Percentiles rank a stretch among this genome's conserved stretches.
These are phyloP conservation scores for Aspergillus sparsus DNA, from an alignment of 495 filamentous ascomycete genomes.

Conservation along the genomic window DNA sequence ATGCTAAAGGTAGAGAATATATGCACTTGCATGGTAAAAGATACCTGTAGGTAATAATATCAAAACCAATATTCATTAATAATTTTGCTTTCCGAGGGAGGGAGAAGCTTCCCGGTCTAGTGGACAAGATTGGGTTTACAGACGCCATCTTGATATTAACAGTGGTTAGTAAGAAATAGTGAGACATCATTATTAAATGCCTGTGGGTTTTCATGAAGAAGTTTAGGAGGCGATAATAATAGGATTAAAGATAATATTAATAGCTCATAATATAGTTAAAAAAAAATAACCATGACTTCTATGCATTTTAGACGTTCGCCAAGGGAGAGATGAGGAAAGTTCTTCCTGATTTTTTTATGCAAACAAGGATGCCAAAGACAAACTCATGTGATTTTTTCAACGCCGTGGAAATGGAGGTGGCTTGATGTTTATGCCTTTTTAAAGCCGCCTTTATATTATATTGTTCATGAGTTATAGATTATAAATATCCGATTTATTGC, in stretches of 20 bases:
- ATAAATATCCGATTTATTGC: too few species aligned
- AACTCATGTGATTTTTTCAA: neutral
- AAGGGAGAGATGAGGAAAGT: neutral
- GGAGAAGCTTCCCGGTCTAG: neutral
- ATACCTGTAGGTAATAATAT: neutral
- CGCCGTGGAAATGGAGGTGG: too few species aligned
- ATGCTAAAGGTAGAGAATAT: neutral
- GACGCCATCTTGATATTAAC: neutral
- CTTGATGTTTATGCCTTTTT: too few species aligned
- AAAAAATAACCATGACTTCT: too few species aligned
- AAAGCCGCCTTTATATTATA: too few species aligned
- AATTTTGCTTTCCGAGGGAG: neutral
- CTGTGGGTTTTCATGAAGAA: neutral
- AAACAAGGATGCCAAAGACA: neutral
- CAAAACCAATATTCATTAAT: neutral
- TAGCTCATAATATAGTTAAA: neutral
- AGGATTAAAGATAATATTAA: neutral
- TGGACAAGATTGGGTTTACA: neutral
- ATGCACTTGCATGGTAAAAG: neutral
- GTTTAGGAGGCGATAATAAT: neutral
- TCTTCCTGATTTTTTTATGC: too few species aligned
- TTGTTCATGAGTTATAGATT: too few species aligned
- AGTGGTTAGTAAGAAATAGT: neutral
- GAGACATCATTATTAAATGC: neutral
- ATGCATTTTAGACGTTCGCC: neutral